A percentile compares a stretch with the other conserved stretches of the same genome.
phyloP scores from a whole-genome alignment of 495 filamentous ascomycete species.

The Penicillium parvum region DNA sequence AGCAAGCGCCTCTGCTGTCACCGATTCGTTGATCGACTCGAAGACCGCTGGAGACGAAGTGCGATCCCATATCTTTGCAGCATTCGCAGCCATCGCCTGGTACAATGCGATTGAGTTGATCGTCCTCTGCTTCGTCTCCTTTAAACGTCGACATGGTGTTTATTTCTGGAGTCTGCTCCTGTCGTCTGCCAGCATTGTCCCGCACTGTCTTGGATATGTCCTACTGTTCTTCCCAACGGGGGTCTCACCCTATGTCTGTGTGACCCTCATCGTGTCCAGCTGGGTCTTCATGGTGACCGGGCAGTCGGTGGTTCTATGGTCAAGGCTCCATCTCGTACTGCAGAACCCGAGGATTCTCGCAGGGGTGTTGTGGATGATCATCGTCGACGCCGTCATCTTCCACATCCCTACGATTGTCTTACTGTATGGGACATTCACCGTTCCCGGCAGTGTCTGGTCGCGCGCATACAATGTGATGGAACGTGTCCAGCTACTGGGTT shows the following conservation, averaged over 20 bases:
- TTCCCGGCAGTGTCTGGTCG: conserved; percentile 26
- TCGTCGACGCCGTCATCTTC: conserved; percentile 39
- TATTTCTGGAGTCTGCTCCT: conserved; percentile 53
- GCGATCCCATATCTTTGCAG: conserved; percentile 23
- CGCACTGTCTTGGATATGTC: conserved; percentile 41
- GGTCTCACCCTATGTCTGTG: conserved; percentile 29
- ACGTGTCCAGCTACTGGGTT: conserved; percentile 48
- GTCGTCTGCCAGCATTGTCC: conserved; percentile 33
- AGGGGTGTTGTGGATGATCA: conserved; percentile 39
- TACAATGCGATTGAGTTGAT: conserved; percentile 48
- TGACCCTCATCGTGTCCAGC: conserved; percentile 37
- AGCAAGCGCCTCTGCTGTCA: background rate
- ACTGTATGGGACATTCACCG: conserved; percentile 34
- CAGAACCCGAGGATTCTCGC: conserved; percentile 34
- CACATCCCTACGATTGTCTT: conserved; percentile 41
- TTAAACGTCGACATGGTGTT: conserved; percentile 40
- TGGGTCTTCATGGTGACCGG: conserved; percentile 48
- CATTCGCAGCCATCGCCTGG: conserved; percentile 39
- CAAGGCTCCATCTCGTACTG: conserved; percentile 43
- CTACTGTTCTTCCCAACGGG: conserved; percentile 38
- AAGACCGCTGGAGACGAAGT: background rate
- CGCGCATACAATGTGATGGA: conserved; percentile 47
- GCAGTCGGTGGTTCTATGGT: conserved; percentile 48
- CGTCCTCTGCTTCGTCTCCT: conserved; percentile 43
- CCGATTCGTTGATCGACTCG: conserved; percentile 8